Base-by-base conservation (phyloP, 2,329 filamentous ascomycete genomes). In the Beauveria asiatica region DNA sequence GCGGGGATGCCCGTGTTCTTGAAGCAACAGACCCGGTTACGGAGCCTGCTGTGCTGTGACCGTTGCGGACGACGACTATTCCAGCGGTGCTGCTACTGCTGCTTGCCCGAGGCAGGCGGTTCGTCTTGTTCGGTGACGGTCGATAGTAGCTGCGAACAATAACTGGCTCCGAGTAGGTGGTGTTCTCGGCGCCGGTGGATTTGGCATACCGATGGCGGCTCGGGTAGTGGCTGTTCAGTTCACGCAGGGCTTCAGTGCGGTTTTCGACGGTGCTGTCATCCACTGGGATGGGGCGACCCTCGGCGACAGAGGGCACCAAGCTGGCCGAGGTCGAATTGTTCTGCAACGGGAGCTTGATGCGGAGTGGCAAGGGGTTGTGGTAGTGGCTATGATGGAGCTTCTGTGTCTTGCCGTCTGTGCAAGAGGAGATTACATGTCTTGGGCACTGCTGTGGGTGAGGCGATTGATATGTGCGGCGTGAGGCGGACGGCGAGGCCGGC, bases 101-200 rank as follows among this genome's bases (percentile, higher is more conserved):
- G 21, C 64, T 21, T 5, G 23, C 39, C 17, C 70, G 70, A 23
- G 39, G 41, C 21, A 27, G 2, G 19, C 73, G 73, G 46, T 66
- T 70, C 13, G 70, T 65, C 25, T 41, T 59, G 41, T 46, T 45
- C 16, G 71, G 67, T 25, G 67, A 73, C 11, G 74, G 77, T 1
- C 81, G 79, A 48, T 81, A 83, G 67, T 87, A 86, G 53, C 83
- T 86, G 61, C 83, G 79, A 25, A 87, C 84, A 44, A 87, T 81
- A 60, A 87, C 83, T n/a, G 84, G 84, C 63, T 86, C 83, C 3
- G 81, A 85, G 67, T 83, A 85, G 44, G 83, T 85, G 64, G 76
- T 82, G 70, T 74, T 83, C 66, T 80, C 76, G 19, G 83, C 78
- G 11, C 80, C 79, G 13, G 79, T 78, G 25, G 81, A 81, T 69